phyloP scores from a whole-genome alignment of 495 filamentous ascomycete species.

The Podospora appendiculata region DNA sequence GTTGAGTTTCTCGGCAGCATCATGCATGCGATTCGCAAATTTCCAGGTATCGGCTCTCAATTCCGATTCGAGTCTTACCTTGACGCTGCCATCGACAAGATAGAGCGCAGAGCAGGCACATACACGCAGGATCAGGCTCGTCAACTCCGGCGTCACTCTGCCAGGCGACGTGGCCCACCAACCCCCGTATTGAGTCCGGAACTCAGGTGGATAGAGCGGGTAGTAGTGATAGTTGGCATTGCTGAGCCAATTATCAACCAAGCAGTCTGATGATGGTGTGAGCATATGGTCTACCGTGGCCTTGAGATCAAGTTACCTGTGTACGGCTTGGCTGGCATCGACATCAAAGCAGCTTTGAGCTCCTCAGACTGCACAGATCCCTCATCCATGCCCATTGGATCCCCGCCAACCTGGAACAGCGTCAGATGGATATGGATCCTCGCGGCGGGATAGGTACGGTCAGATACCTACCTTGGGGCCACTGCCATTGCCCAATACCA shows the following conservation, averaged over 20 bases:
- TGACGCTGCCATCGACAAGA: constrained; percentile 24
- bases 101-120: constrained; percentile 44
- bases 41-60: constrained; percentile 29
- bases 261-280: constrained; percentile 32
- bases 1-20: constrained; percentile 37
- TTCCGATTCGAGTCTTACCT: constrained; percentile 39
- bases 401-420: constrained; percentile 5
- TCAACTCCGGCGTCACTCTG: constrained; percentile 35
- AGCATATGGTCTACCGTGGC: constrained; percentile 3
- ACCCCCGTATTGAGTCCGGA: constrained; percentile 37
- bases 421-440: background rate
- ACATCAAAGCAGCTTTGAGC: constrained; percentile 11
- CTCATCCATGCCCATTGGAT: constrained; percentile 5
- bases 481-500: constrained; percentile 17
- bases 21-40: constrained; percentile 34
- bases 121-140: constrained; percentile 43
- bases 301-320: constrained; percentile 16
- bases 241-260: constrained; percentile 42
- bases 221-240: constrained; percentile 45
- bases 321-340: constrained; percentile 18
- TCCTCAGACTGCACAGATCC: constrained; percentile 20
- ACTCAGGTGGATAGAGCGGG: constrained; percentile 39
- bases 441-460: background rate
- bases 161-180: constrained; percentile 37
- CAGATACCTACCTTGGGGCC: constrained; percentile 15